Percentiles rank a stretch among this genome's conserved stretches.
Conservation (phyloP, 2,329 filamentous ascomycete genomes). For the Paraphoma sp. region DNA sequence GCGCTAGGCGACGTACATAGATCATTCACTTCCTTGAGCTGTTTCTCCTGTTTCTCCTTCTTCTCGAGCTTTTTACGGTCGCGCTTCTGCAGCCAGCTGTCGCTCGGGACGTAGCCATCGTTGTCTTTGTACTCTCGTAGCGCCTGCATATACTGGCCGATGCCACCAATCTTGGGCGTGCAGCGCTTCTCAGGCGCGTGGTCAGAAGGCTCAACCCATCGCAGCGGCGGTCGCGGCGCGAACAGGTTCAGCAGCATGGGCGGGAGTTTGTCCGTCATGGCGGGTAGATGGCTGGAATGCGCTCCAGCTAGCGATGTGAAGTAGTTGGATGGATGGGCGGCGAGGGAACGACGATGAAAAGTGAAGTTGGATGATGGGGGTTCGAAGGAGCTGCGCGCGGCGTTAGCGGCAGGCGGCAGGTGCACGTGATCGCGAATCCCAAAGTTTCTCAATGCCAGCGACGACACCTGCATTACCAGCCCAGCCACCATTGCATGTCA, state of each 20-base stretch:
- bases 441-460: conserved; percentile 19
- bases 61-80: conserved; percentile 86
- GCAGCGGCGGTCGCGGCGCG: conserved; percentile 88
- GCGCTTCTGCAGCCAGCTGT: conserved; percentile 90
- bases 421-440: conserved; percentile 34
- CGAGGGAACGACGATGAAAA: conserved; percentile 26
- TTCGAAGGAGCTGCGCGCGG: conserved; percentile 25
- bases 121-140: conserved; percentile 80
- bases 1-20: conserved; percentile 60
- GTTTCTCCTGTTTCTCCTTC: conserved; percentile 69
- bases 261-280: conserved; percentile 96
- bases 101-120: conserved; percentile 78
- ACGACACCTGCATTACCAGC: conserved; percentile 5
- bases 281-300: conserved; percentile 43
- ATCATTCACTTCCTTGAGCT: conserved; percentile 68
- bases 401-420: conserved; percentile 29
- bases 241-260: conserved; percentile 93
- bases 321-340: conserved; percentile 34
- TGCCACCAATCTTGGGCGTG: conserved; percentile 73
- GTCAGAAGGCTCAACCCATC: conserved; percentile 85
- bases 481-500: conserved; percentile 26
- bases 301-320: conserved; percentile 33
- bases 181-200: conserved; percentile 81
- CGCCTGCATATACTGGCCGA: conserved; percentile 77
- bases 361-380: conserved; percentile 7